These are phyloP conservation scores for Paralagenidium karlingii DNA, from an alignment of 352 stramenopile genomes.

Conservation along the genomic window DNA sequence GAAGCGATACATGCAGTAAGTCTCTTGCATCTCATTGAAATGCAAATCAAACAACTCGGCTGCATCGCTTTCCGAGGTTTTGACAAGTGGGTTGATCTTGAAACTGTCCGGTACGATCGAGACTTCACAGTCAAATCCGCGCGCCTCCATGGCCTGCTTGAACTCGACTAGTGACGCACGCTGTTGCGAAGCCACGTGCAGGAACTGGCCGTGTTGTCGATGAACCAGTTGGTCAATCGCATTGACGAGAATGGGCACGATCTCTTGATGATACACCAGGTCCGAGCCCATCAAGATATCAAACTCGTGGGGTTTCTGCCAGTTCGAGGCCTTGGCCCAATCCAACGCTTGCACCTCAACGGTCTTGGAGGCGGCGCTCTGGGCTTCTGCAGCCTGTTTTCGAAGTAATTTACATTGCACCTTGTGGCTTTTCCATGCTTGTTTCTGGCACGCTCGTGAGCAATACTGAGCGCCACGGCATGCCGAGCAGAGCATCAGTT, in stretches of 20 bases:
- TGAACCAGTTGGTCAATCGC: slow-evolving; percentile 59
- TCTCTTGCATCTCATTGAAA: slow-evolving; percentile 85
- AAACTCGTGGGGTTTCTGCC: slow-evolving; percentile 31
- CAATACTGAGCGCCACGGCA: slow-evolving; percentile 73
- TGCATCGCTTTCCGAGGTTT: slow-evolving; percentile 16
- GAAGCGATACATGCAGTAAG: slow-evolving; percentile 83
- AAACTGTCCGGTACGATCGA: slow-evolving; percentile 66
- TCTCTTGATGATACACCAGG: slow-evolving; percentile 77
- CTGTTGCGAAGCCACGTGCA: slow-evolving; percentile 69
- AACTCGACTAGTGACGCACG: slow-evolving; percentile 75
- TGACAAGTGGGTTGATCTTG: slow-evolving; percentile 74
- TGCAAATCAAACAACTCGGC: slow-evolving; percentile 71
- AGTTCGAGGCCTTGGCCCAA: slow-evolving; percentile 66
- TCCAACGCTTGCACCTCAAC: slow-evolving; percentile 67
- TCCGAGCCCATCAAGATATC: slow-evolving; percentile 75
- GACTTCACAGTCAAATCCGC: slow-evolving; percentile 45
- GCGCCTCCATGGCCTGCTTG: slow-evolving; percentile 56
- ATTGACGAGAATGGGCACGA: slow-evolving; percentile 63
- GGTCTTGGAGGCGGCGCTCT: slow-evolving; percentile 1
- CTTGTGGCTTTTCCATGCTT: slow-evolving; percentile 80
- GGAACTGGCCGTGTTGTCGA: slow-evolving; percentile 31
- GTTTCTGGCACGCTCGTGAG: slow-evolving; percentile 76
- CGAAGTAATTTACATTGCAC: slow-evolving; percentile 63
- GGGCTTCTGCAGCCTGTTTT: slow-evolving; percentile 14
- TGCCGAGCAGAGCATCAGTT: slow-evolving; percentile 72